These are phyloP conservation scores for Verticillium nubilum DNA, from an alignment of 2,329 filamentous ascomycete genomes.

Conservation along the genomic window DNA sequence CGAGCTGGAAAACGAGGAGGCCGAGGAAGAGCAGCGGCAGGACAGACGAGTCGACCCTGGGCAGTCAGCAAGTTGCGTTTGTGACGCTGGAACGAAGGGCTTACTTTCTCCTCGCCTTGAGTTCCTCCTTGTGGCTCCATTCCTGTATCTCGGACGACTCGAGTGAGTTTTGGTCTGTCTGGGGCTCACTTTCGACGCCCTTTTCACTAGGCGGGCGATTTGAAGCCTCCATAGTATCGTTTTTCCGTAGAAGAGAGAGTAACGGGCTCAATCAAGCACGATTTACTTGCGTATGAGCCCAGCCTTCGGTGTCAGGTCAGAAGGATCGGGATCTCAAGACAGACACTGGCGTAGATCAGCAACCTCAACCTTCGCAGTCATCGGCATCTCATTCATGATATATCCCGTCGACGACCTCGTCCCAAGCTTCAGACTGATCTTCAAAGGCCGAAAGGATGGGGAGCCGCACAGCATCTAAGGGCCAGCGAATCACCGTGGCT, in stretches of 20 bases:
- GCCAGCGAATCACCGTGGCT: not conserved
- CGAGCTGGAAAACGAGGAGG: slow-evolving; percentile 44
- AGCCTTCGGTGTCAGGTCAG: not conserved
- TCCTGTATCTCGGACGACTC: slow-evolving; percentile 3
- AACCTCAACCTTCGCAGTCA: not conserved
- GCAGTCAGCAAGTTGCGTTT: not conserved
- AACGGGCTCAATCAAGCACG: not conserved
- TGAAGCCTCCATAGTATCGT: not conserved
- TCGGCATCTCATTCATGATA: not conserved
- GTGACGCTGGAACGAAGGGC: not conserved
- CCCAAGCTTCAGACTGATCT: not conserved
- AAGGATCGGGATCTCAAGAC: not conserved
- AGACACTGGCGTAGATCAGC: not conserved
- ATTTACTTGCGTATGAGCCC: not conserved
- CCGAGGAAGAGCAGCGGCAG: slow-evolving; percentile 43
- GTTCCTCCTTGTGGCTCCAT: slow-evolving; percentile 12
- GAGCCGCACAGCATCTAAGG: not conserved
- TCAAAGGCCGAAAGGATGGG: not conserved
- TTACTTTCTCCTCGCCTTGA: slow-evolving; percentile 13
- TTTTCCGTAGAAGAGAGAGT: not conserved
- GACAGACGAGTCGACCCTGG: slow-evolving; percentile 39
- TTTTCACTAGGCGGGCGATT: not conserved
- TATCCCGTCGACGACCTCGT: not conserved
- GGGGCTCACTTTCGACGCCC: slow-evolving; percentile 4
- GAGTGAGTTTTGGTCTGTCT: slow-evolving; percentile 8